Percentiles rank a stretch among this genome's conserved stretches.
Conservation (phyloP, 768 basidiomycete species). For the Boletus rufocinnamomeus region DNA sequence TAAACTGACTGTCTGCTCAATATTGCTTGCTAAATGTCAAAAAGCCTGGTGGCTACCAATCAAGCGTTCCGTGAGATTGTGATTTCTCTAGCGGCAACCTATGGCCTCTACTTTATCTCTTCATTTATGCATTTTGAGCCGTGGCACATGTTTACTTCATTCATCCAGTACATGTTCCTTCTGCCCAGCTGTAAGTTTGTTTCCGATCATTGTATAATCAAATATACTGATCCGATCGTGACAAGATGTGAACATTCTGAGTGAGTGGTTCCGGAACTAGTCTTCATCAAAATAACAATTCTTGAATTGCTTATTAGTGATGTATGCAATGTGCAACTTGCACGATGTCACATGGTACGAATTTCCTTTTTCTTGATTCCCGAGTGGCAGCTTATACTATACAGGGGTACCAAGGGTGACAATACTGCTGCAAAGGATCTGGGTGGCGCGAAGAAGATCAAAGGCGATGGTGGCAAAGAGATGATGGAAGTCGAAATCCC, state of each 20-base stretch:
- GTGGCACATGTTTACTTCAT: slow-evolving; percentile 96
- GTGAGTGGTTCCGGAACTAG: slow-evolving; percentile 35
- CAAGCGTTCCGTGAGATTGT: slow-evolving; percentile 81
- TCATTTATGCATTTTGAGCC: slow-evolving; percentile 91
- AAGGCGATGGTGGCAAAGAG: slow-evolving; percentile 81
- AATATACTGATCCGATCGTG: slow-evolving; percentile 11
- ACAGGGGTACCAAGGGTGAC: slow-evolving; percentile 89
- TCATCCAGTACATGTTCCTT: slow-evolving; percentile 90
- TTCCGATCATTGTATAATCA: background rate
- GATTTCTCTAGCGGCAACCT: slow-evolving; percentile 74
- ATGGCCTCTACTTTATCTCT: slow-evolving; percentile 82
- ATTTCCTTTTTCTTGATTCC: background rate
- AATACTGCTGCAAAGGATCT: slow-evolving; percentile 87
- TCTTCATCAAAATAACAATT: background rate
- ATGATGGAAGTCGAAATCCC: slow-evolving; percentile 85
- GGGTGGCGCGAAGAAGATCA: slow-evolving; percentile 87
- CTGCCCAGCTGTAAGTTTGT: slow-evolving; percentile 64
- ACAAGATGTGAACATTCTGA: slow-evolving; percentile 78
- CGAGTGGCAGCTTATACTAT: slow-evolving; percentile 6
- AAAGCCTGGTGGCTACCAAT: slow-evolving; percentile 62
- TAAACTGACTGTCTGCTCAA: background rate
- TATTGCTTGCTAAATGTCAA: slow-evolving; percentile 29
- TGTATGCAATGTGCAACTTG: slow-evolving; percentile 92
- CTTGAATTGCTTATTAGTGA: slow-evolving; percentile 49
- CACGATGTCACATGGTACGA: slow-evolving; percentile 80